Evolutionary conservation across 139 green algal species (phyloP).

Genomic region (Pleodorina starrii): DNA sequence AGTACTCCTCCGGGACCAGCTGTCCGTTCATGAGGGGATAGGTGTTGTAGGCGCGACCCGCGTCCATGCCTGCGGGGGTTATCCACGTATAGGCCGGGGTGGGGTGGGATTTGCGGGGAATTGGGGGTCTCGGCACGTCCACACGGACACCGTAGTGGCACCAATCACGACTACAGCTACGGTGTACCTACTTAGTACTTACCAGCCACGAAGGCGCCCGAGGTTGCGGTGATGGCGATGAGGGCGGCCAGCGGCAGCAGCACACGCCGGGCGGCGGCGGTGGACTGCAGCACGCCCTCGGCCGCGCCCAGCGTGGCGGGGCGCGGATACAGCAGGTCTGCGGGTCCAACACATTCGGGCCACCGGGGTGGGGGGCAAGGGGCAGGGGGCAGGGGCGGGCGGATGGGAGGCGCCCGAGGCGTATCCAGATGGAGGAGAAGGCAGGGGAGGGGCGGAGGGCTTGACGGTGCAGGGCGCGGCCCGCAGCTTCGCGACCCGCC

Average conservation of each 20-base stretch:
- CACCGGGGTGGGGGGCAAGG: not conserved
- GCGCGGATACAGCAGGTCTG: slow-evolving; percentile 48
- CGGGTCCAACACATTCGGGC: too few relatives aligned
- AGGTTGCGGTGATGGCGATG: slow-evolving; percentile 92
- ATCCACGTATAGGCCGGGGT: too few relatives aligned
- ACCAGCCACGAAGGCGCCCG: slow-evolving; percentile 88
- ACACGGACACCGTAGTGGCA: too few relatives aligned
- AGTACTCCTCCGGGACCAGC: slow-evolving; percentile 93
- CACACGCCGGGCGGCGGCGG: slow-evolving; percentile 54
- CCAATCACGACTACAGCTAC: too few relatives aligned
- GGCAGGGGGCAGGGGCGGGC: not conserved
- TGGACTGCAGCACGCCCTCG: slow-evolving; percentile 42
- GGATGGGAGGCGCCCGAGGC: not conserved
- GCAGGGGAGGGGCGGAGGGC: not conserved
- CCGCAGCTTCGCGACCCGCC: too few relatives aligned
- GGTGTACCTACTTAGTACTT: too few relatives aligned
- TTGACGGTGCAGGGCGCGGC: too few relatives aligned
- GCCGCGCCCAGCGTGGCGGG: slow-evolving; percentile 24
- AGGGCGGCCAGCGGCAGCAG: slow-evolving; percentile 86
- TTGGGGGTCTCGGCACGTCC: too few relatives aligned
- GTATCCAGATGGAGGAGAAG: not conserved
- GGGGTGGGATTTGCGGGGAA: too few relatives aligned
- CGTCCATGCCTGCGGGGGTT: slow-evolving; percentile 85
- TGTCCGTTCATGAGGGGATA: slow-evolving; percentile 96
- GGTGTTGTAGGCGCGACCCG: slow-evolving; percentile 97